phyloP scores from a whole-genome alignment of 208 protist species.

The Crithidia acanthocephali region DNA sequence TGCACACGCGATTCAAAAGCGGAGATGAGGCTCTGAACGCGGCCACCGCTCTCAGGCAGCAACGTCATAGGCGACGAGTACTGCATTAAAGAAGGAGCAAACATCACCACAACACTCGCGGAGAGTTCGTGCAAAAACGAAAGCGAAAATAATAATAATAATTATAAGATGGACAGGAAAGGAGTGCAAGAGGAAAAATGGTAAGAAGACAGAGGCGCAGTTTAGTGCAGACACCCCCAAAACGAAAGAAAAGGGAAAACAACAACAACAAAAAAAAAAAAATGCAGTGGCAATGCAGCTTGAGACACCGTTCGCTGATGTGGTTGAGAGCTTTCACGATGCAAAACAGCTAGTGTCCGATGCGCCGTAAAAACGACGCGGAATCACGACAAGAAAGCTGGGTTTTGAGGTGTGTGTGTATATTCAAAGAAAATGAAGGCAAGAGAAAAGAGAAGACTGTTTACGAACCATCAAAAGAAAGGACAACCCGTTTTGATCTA shows the following conservation, averaged over 20 bases:
- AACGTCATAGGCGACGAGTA: not conserved
- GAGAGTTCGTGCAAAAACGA: no score
- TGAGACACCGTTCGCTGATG: no score
- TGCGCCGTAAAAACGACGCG: no score
- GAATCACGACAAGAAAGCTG: no score
- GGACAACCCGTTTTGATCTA: no score
- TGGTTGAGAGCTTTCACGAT: no score
- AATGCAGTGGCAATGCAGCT: not conserved
- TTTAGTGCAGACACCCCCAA: not conserved
- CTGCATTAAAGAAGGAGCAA: not conserved
- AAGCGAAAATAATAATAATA: not conserved
- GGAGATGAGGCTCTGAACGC: not conserved
- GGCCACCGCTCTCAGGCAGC: not conserved
- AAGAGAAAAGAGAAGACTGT: no score
- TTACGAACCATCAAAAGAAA: no score
- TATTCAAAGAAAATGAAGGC: no score
- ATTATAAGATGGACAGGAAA: not conserved
- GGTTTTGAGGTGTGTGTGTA: no score
- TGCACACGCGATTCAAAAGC: conserved; percentile 18
- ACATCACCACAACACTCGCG: not conserved
- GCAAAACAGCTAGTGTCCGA: no score
- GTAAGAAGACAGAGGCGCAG: not conserved
- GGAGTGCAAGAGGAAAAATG: not conserved
- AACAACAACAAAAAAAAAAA: conserved; percentile 1
- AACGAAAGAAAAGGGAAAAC: conserved; percentile 13